phyloP scores from a whole-genome alignment of 768 basidiomycete species.

The Lanmaoa pseudosensibilis region DNA sequence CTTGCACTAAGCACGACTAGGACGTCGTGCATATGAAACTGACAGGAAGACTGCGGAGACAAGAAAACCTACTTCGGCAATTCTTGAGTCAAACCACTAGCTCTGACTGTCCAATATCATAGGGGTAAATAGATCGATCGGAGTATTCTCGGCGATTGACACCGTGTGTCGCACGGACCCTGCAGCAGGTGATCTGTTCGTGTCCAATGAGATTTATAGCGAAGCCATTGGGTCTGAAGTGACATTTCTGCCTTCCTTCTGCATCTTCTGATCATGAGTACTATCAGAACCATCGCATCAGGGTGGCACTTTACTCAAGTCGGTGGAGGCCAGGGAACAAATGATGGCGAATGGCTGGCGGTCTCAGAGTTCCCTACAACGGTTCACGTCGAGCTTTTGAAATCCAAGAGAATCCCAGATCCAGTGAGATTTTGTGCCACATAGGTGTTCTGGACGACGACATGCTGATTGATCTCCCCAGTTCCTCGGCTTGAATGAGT shows the following conservation, averaged over 20 bases:
- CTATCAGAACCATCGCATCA: conserved; percentile 32
- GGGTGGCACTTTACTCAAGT: conserved; percentile 72
- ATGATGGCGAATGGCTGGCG: conserved; percentile 65
- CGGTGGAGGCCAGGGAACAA: conserved; percentile 57
- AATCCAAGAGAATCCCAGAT: conserved; percentile 72
- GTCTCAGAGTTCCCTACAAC: conserved; percentile 75
- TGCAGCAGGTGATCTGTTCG: conserved; percentile 1
- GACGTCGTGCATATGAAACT: not conserved
- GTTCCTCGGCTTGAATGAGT: conserved; percentile 80
- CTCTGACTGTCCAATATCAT: not conserved
- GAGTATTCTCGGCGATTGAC: conserved; percentile 15
- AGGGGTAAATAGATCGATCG: not conserved
- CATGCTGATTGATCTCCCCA: conserved; percentile 30
- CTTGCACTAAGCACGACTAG: not conserved
- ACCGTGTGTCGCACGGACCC: not conserved
- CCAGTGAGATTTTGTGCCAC: conserved; percentile 59
- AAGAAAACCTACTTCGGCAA: not conserved
- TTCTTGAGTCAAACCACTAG: not conserved
- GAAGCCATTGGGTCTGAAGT: not conserved
- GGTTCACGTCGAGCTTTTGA: conserved; percentile 84
- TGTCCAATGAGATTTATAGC: conserved; percentile 4
- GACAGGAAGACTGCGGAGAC: not conserved
- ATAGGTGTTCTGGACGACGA: not conserved
- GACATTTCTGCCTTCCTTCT: not conserved
- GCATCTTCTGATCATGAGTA: conserved; percentile 16